Base-by-base conservation (phyloP, 768 basidiomycete genomes). In the Pleurotus pulmonarius region DNA sequence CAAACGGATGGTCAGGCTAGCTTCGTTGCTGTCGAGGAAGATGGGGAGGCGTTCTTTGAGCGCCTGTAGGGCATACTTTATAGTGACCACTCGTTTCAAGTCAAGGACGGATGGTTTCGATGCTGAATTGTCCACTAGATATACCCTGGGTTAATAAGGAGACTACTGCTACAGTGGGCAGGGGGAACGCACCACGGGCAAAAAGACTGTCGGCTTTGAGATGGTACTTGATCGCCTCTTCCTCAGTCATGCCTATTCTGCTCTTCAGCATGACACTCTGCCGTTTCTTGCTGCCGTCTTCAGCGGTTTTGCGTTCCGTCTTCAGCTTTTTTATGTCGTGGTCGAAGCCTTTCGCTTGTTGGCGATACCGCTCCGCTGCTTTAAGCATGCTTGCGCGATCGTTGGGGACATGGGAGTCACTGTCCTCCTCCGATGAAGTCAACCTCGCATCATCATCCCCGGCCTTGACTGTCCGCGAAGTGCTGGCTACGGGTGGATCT, bases 131-230 rank as follows among this genome's bases (percentile, higher is more conserved):
- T 53, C 51, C 16, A 25, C 51, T 53, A n/a, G 20, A 20, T 20
- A 18, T 18, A 24, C 15, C 5, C 12, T 26, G 39, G 18, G 20
- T 26, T 15, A 25, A 9, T 22, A 20, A 24, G n/a, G n/a, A 47
- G 16, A 20, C 11, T 13, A 5, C 9, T 20, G 3, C 8, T 5
- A 16, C 12, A 18, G 18, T 12, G 24, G 24, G 4, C 9, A 29
- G 51, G 18, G 18, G 11, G 4, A 8, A 18, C 51, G 24, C 8
- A 53, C 51, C 37, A 53, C 51, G 51, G 39, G 22, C 22, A 39
- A 53, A 53, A 22, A 39, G 26, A 15, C 15, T 38, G 25, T 53
- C 51, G 22, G 51, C 51, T 25, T 53, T 53, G 51, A 39, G 20
- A 22, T 41, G 51, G 24, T 12, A 53, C 51, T 41, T 53, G 39